Evolutionary conservation across 2,329 filamentous ascomycete genomes (phyloP), one percentile per base, ranked within the genome.

Genomic region (Diaporthe sp.): DNA sequence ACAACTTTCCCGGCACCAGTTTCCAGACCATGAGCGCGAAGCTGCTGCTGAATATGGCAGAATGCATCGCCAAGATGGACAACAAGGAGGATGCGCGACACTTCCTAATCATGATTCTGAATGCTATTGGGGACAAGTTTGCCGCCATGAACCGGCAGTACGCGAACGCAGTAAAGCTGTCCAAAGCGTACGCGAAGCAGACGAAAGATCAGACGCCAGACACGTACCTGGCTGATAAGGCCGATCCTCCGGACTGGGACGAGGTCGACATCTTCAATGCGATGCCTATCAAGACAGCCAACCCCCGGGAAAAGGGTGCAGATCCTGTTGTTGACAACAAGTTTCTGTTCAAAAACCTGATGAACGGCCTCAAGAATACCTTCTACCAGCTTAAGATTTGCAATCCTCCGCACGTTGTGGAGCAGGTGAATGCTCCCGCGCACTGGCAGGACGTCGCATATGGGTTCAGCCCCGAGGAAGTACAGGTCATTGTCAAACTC

Each of bases 1-100:
- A 98, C 82, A 95, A 94, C 77, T 98, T 98, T 76, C 97, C 97
- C 0, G 97, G 97, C 12, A 98, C 97, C 0, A 99, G 96, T 83
- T 99, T 99, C 81, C 97, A 99, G 83, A 99, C 97, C 0, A 99
- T 99, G 97, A 98, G 97, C 79, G 97, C 97, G 0, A 99, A 98
- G 83, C 87, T 99, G 3, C 87, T 99, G 0, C 87, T 99, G 17
- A 99, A 99, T 82, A 97, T 99, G 95, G 97, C 96, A 0, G 97
- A 99, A 80, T 97, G 95, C 82, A 99, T 99, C 80, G 94, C 96
- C 1, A 97, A 96, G 82, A 90, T 99, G 78, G 93, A 94, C 27
- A 94, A 98, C 81, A 99, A 98, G 85, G 92, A 93, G 56, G 96
- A 99, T 82, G 97, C 97, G 32, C 92, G 97, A 8, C 96, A 98